A percentile compares a stretch with the other conserved stretches of the same genome.
Evolutionary conservation across 805 yeast genomes (phyloP).

Genomic region (Saccharomycopsis sp.): DNA sequence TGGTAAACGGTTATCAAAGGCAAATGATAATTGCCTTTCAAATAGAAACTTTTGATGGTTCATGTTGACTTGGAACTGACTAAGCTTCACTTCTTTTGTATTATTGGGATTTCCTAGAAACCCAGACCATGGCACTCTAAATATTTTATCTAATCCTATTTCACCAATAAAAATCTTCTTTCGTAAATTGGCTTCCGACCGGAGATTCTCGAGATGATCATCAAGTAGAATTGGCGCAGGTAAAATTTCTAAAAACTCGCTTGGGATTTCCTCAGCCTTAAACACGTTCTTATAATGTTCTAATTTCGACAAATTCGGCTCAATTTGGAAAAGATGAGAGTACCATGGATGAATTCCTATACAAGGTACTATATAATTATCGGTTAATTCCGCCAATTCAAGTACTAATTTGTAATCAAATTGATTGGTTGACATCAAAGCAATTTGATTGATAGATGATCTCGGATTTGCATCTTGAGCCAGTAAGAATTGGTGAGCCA

Average conservation of each 20-base stretch:
- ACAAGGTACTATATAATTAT: constrained; percentile 31
- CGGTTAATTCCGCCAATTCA: constrained; percentile 14
- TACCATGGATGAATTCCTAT: constrained; percentile 94
- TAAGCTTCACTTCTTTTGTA: constrained; percentile 23
- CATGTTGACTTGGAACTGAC: constrained; percentile 49
- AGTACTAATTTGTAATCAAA: constrained; percentile 30
- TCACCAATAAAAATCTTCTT: constrained; percentile 60
- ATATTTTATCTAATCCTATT: constrained; percentile 79
- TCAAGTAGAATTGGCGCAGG: constrained; percentile 56
- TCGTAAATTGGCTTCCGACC: not conserved
- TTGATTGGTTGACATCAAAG: constrained; percentile 44
- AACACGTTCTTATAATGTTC: constrained; percentile 55
- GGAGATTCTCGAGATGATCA: constrained; percentile 25
- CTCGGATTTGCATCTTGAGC: constrained; percentile 6
- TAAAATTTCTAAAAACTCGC: constrained; percentile 36
- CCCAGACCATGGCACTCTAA: constrained; percentile 59
- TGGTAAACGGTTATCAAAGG: constrained; percentile 40
- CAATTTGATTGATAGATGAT: constrained; percentile 3
- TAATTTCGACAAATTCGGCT: constrained; percentile 28
- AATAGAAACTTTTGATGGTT: constrained; percentile 61
- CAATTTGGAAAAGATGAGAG: constrained; percentile 48
- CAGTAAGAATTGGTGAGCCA: constrained; percentile 10
- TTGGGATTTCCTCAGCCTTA: constrained; percentile 26
- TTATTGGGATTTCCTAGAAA: constrained; percentile 34
- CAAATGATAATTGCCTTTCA: constrained; percentile 44